These are phyloP conservation scores for Strobilomyces dryophilus DNA, from an alignment of 768 basidiomycete genomes.

Conservation along the genomic window DNA sequence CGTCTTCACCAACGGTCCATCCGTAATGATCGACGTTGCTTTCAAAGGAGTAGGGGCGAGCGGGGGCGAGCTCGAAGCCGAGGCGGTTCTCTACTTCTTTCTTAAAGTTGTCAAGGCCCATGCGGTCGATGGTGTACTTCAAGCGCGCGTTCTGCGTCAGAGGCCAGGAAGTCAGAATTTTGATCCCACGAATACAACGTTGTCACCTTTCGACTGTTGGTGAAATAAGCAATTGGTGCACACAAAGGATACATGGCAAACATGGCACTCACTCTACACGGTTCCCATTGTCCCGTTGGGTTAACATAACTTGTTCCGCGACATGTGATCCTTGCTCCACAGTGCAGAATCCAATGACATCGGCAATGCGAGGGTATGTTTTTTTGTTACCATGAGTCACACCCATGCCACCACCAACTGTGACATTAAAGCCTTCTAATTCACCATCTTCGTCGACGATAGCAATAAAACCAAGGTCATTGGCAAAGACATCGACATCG, in stretches of 20 bases:
- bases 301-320: slow-evolving; percentile 90
- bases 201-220: slow-evolving; percentile 51
- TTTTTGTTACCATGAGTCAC: slow-evolving; percentile 99
- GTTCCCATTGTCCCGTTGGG: slow-evolving; percentile 95
- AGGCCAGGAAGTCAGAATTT: slow-evolving; percentile 14
- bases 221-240: background rate
- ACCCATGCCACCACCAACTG: slow-evolving; percentile 97
- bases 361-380: slow-evolving; percentile 89
- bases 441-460: slow-evolving; percentile 74
- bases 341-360: slow-evolving; percentile 90
- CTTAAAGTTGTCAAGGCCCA: slow-evolving; percentile 86
- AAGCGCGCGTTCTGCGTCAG: slow-evolving; percentile 72
- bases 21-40: slow-evolving; percentile 93
- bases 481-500: slow-evolving; percentile 92
- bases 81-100: slow-evolving; percentile 86
- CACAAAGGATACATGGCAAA: background rate
- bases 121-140: slow-evolving; percentile 96
- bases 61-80: slow-evolving; percentile 71
- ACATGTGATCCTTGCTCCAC: slow-evolving; percentile 79
- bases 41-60: slow-evolving; percentile 76
- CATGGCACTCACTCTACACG: slow-evolving; percentile 70
- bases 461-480: slow-evolving; percentile 96
- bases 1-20: slow-evolving; percentile 86
- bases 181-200: background rate
- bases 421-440: slow-evolving; percentile 90